These are phyloP conservation scores for Phytophthora sansomeana DNA, from an alignment of 352 stramenopile species.

Conservation along the genomic window DNA sequence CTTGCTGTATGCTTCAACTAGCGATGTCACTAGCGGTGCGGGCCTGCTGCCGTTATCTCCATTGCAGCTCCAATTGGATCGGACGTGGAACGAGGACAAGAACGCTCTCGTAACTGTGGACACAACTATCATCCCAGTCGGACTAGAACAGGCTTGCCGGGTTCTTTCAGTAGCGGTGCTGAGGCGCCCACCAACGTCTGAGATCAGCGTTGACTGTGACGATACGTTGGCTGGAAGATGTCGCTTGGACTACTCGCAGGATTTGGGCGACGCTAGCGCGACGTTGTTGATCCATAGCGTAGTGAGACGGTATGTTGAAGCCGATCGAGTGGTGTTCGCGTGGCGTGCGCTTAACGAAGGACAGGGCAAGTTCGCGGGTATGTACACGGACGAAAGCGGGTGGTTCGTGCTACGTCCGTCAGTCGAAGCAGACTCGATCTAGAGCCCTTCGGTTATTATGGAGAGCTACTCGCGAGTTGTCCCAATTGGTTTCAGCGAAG, in stretches of 20 bases:
- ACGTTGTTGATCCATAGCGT: slow-evolving; percentile 19
- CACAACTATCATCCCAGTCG: slow-evolving; percentile 11
- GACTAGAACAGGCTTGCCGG: background rate
- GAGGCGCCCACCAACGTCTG: too few species aligned
- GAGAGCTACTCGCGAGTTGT: slow-evolving; percentile 2
- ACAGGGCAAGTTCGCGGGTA: slow-evolving; percentile 27
- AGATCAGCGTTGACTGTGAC: background rate
- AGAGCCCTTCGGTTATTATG: background rate
- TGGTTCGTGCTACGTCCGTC: slow-evolving; percentile 35
- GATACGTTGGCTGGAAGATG: background rate
- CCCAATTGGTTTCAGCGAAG: background rate
- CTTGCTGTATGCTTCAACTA: slow-evolving; percentile 15
- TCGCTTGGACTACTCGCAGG: background rate
- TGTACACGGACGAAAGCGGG: slow-evolving; percentile 54
- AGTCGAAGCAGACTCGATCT: background rate
- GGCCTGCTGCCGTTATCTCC: background rate
- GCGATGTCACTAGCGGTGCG: slow-evolving; percentile 9
- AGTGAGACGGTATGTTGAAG: slow-evolving; percentile 45
- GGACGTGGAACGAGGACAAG: background rate
- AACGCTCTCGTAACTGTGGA: slow-evolving; percentile 6
- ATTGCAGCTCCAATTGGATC: background rate
- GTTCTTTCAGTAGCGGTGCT: too few species aligned
- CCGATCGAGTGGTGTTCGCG: slow-evolving; percentile 49
- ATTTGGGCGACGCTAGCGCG: background rate
- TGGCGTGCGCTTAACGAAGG: slow-evolving; percentile 48